Conservation (phyloP, 176 grass and related monocot genomes). For the Oryza officinalis region DNA sequence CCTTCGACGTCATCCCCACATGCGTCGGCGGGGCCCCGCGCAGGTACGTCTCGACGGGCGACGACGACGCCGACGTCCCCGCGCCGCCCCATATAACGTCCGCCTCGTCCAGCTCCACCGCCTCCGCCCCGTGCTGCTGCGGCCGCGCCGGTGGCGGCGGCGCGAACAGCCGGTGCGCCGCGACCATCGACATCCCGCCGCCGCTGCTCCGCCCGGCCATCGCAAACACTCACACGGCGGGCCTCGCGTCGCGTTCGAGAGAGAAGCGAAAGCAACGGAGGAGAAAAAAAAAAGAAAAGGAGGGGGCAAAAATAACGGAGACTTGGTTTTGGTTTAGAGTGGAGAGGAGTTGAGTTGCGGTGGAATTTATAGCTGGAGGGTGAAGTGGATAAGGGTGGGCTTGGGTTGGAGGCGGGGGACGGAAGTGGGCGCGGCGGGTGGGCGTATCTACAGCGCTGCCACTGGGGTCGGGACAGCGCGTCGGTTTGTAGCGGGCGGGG, state of each 20-base stretch:
- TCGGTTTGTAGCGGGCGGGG: background rate
- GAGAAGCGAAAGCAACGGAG: background rate
- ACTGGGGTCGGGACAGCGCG: background rate
- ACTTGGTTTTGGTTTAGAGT: background rate
- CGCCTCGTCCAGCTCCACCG: constrained; percentile 55
- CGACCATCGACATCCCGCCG: constrained; percentile 41
- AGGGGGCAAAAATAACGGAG: background rate
- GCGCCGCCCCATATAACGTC: constrained; percentile 69
- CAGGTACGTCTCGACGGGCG: constrained; percentile 28
- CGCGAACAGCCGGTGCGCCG: constrained; percentile 61
- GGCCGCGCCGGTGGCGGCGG: constrained; percentile 18
- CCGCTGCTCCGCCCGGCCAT: constrained; percentile 71
- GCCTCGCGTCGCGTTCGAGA: background rate
- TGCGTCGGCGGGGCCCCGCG: constrained; percentile 18
- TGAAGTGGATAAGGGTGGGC: constrained; percentile 67
- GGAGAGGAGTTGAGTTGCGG: background rate
- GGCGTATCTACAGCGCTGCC: constrained; percentile 17
- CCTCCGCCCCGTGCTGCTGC: constrained; percentile 3
- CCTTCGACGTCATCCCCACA: constrained; percentile 13
- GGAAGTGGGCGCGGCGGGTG: background rate
- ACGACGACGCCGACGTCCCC: background rate
- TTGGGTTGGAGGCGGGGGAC: constrained; percentile 29
- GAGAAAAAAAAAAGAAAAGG: background rate
- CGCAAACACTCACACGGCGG: background rate
- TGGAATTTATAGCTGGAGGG: constrained; percentile 44